Conservation (phyloP, 805 yeast species). For the Jamesozyma jinghongensis region DNA sequence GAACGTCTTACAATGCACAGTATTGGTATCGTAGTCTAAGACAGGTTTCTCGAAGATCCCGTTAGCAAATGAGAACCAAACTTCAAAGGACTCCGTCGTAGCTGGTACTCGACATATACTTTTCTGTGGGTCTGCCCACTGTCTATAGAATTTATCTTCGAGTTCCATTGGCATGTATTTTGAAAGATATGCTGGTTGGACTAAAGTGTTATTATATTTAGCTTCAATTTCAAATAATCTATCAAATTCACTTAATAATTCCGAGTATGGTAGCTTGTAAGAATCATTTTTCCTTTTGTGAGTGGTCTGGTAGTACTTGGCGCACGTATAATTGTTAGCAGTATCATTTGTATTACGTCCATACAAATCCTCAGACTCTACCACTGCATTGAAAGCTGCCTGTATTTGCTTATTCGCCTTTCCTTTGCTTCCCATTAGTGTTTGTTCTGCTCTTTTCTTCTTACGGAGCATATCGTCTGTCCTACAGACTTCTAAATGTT, state of each 20-base stretch:
- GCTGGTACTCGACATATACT: constrained; percentile 12
- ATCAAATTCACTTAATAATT: constrained; percentile 31
- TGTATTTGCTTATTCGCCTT: no score
- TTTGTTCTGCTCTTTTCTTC: no score
- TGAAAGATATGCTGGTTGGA: constrained; percentile 34
- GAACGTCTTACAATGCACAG: constrained; percentile 20
- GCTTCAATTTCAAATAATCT: constrained; percentile 40
- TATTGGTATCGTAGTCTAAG: constrained; percentile 5
- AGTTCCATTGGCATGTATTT: constrained; percentile 27
- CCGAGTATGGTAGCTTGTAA: constrained; percentile 25
- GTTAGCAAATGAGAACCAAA: constrained; percentile 17
- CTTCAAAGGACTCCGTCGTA: constrained; percentile 24
- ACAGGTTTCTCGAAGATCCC: constrained; percentile 9
- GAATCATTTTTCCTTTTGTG: not conserved
- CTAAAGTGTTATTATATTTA: constrained; percentile 33
- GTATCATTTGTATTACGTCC: no score
- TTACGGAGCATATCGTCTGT: not conserved
- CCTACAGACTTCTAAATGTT: constrained; percentile 12
- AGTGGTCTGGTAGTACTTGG: no score
- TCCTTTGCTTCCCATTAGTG: no score
- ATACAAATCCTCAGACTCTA: no score
- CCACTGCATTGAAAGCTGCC: no score
- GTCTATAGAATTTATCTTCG: constrained; percentile 25
- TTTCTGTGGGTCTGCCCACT: constrained; percentile 18
- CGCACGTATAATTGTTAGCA: no score